These are phyloP conservation scores for Mycena amicta DNA, from an alignment of 768 basidiomycete genomes.

Conservation along the genomic window DNA sequence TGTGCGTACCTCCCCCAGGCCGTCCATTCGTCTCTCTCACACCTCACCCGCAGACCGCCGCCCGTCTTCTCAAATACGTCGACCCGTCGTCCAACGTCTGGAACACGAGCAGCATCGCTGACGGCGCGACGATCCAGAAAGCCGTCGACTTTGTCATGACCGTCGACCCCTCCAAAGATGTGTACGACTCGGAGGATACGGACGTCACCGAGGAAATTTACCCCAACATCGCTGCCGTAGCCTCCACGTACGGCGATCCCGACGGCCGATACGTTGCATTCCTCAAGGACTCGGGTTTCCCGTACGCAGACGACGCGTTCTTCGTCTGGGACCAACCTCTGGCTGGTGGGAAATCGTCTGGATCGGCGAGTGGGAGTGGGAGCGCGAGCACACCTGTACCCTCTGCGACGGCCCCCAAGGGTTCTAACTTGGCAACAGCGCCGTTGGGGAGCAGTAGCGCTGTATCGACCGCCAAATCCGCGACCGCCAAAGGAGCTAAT, in stretches of 20 bases:
- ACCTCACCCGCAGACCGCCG: slow-evolving; percentile 49
- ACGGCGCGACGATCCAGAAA: slow-evolving; percentile 58
- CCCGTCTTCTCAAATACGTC: slow-evolving; percentile 50
- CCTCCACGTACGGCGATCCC: slow-evolving; percentile 60
- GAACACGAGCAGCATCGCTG: slow-evolving; percentile 41
- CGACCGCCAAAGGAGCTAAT: too few relatives aligned
- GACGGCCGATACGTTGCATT: slow-evolving; percentile 54
- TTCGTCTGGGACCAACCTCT: slow-evolving; percentile 62
- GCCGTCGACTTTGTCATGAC: slow-evolving; percentile 64
- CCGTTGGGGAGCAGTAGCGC: too few relatives aligned
- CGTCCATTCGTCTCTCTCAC: background rate
- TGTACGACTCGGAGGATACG: slow-evolving; percentile 29
- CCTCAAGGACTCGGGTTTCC: slow-evolving; percentile 39
- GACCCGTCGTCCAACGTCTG: slow-evolving; percentile 46
- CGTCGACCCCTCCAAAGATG: slow-evolving; percentile 31
- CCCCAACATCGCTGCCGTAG: slow-evolving; percentile 60
- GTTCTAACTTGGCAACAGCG: too few relatives aligned
- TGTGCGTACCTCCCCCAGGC: slow-evolving; percentile 39
- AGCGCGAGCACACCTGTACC: too few relatives aligned
- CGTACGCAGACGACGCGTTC: slow-evolving; percentile 47
- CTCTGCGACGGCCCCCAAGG: too few relatives aligned
- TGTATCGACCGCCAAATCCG: too few relatives aligned
- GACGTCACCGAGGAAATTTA: slow-evolving; percentile 50
- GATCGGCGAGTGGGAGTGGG: too few relatives aligned
- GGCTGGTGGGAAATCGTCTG: slow-evolving; percentile 3